Conservation (phyloP, 192 early-diverging fungal genomes). For the Allomyces macrogynus region DNA sequence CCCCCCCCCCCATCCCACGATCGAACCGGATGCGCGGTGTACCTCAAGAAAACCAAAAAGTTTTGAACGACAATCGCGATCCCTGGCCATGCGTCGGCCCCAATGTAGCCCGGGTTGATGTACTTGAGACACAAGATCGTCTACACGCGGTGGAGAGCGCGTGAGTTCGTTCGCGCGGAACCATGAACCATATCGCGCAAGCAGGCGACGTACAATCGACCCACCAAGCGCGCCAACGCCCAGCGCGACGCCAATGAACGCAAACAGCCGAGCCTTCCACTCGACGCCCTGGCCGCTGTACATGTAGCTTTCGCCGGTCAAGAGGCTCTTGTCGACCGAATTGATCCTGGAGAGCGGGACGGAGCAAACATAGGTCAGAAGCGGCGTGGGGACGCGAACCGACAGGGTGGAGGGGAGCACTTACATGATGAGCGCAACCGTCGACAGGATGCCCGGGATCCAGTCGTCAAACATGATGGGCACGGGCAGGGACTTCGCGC, state of each 20-base stretch:
- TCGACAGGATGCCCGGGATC: conserved; percentile 26
- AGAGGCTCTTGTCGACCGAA: conserved; percentile 21
- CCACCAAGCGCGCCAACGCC: conserved; percentile 25
- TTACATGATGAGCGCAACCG: conserved; percentile 22
- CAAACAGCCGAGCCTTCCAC: conserved; percentile 23
- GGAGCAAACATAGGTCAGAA: not conserved
- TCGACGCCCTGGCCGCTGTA: conserved; percentile 13
- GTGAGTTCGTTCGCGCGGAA: no score
- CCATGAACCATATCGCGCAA: no score
- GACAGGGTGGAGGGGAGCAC: conserved; percentile 1
- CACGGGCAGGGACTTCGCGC: conserved; percentile 5
- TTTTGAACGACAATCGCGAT: conserved; percentile 20
- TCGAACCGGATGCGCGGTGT: not conserved
- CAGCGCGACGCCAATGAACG: conserved; percentile 27
- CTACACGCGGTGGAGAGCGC: conserved; percentile 2
- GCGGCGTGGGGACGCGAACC: not conserved
- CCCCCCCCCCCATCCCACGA: not conserved
- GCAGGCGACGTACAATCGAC: conserved; percentile 10
- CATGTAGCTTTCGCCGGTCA: conserved; percentile 16
- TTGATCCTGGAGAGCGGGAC: conserved; percentile 15
- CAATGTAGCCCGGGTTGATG: conserved; percentile 16
- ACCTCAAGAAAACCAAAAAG: conserved; percentile 25
- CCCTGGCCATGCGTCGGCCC: conserved; percentile 22
- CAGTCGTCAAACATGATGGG: conserved; percentile 22
- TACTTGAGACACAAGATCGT: conserved; percentile 24